phyloP scores from a whole-genome alignment of 768 basidiomycete genomes.

The Albatrellus ellisii region DNA sequence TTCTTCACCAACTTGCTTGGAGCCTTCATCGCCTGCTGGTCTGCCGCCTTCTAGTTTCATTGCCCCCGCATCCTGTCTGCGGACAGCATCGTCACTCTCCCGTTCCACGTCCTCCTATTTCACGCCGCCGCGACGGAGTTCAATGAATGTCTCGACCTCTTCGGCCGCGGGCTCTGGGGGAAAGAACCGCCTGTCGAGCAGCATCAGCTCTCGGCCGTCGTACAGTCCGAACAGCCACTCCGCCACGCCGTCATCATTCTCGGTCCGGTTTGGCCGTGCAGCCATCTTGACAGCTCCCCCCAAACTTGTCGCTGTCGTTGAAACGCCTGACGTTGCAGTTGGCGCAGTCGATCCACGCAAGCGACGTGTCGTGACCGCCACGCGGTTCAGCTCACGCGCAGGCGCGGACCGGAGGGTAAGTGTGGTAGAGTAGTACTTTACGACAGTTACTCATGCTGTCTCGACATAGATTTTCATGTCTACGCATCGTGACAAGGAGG shows the following conservation, averaged over 20 bases:
- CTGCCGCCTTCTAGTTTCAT: constrained; percentile 15
- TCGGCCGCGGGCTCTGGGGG: not conserved
- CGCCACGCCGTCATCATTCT: constrained; percentile 21
- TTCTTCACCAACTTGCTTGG: constrained; percentile 8
- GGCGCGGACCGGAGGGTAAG: constrained; percentile 76
- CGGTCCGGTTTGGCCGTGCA: constrained; percentile 49
- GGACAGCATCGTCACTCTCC: constrained; percentile 37
- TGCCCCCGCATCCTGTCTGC: constrained; percentile 19
- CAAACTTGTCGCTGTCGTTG: constrained; percentile 67
- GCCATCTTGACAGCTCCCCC: constrained; percentile 78
- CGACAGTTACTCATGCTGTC: no score
- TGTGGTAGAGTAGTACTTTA: no score
- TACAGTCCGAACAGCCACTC: constrained; percentile 31
- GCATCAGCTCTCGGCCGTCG: constrained; percentile 30
- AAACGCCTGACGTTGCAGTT: constrained; percentile 81
- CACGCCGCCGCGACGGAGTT: constrained; percentile 28
- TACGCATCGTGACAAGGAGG: constrained; percentile 51
- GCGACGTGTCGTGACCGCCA: constrained; percentile 76
- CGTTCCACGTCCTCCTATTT: constrained; percentile 38
- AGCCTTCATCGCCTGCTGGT: constrained; percentile 13
- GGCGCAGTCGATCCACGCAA: constrained; percentile 81
- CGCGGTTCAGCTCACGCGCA: constrained; percentile 70
- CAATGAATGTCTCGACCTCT: constrained; percentile 15
- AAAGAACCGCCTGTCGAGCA: not conserved
- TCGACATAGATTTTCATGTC: constrained; percentile 62